phyloP scores from a whole-genome alignment of 805 yeast species.

The Schwanniomyces vanrijiae region DNA sequence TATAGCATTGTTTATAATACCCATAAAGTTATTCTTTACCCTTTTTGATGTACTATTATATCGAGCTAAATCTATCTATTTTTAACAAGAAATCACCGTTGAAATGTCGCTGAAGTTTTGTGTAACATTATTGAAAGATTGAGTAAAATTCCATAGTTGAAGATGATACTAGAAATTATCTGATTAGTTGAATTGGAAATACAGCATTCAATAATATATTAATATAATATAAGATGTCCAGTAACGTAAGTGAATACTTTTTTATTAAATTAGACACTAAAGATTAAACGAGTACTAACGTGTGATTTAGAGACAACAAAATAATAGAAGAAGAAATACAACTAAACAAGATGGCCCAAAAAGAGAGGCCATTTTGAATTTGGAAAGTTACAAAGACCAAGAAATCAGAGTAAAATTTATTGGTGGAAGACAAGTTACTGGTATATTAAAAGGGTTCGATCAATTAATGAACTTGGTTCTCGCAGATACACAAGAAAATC shows the following conservation, averaged over 20 bases:
- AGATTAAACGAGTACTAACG: conserved; percentile 6
- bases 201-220: neutral
- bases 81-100: too few relatives aligned
- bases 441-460: conserved; percentile 80
- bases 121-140: neutral
- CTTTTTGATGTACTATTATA: too few relatives aligned
- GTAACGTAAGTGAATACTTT: conserved; percentile 10
- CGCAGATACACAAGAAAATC: conserved; percentile 66
- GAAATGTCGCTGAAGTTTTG: too few relatives aligned
- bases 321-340: conserved; percentile 11
- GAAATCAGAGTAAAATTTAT: conserved; percentile 73
- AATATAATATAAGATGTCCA: conserved; percentile 5
- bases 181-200: neutral
- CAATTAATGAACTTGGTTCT: conserved; percentile 78
- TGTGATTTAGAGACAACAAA: conserved; percentile 21
- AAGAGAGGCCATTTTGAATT: conserved; percentile 84
- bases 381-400: conserved; percentile 73
- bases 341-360: conserved; percentile 67
- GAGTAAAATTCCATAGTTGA: neutral
- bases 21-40: too few relatives aligned
- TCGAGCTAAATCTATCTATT: too few relatives aligned
- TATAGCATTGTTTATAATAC: too few relatives aligned
- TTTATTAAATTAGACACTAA: too few relatives aligned
- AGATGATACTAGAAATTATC: neutral
- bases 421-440: conserved; percentile 85